Conservation (phyloP, 2,329 filamentous ascomycete species). For the Penicillium sp. region DNA sequence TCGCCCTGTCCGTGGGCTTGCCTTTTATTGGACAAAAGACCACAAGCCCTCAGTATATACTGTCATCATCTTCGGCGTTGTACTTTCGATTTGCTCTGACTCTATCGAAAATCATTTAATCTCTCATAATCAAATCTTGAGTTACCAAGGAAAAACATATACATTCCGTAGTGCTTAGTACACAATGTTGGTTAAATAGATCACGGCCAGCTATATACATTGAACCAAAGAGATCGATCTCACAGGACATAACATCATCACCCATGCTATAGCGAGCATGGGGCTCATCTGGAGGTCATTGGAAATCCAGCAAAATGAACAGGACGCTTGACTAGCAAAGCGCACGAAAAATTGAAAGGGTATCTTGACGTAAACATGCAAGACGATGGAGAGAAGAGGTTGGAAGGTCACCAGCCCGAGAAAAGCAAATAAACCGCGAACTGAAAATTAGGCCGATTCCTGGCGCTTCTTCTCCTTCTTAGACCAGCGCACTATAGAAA, state of each 20-base stretch:
- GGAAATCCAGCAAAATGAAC: neutral
- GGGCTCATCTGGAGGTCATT: neutral
- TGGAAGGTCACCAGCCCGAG: neutral
- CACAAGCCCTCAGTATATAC: neutral
- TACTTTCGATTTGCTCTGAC: neutral
- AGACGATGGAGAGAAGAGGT: slow-evolving; percentile 3
- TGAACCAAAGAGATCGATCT: neutral
- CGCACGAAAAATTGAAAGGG: slow-evolving; percentile 5
- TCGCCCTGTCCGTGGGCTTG: neutral
- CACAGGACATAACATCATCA: slow-evolving; percentile 7
- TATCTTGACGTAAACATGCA: slow-evolving; percentile 17
- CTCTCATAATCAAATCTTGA: neutral
- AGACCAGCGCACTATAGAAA: slow-evolving; percentile 54
- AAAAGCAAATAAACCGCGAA: slow-evolving; percentile 7
- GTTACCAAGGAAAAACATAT: neutral
- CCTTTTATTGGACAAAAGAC: neutral
- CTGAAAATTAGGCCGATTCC: slow-evolving; percentile 20
- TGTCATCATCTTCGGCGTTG: slow-evolving; percentile 5
- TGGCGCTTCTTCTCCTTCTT: slow-evolving; percentile 74
- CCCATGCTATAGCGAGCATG: neutral
- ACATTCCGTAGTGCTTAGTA: neutral
- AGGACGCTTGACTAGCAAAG: neutral
- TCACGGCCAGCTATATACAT: neutral
- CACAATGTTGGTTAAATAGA: neutral
- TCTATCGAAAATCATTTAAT: neutral